These are phyloP conservation scores for Tetragonia tetragonoides DNA, from an alignment of 148 eudicot species.

Conservation along the genomic window DNA sequence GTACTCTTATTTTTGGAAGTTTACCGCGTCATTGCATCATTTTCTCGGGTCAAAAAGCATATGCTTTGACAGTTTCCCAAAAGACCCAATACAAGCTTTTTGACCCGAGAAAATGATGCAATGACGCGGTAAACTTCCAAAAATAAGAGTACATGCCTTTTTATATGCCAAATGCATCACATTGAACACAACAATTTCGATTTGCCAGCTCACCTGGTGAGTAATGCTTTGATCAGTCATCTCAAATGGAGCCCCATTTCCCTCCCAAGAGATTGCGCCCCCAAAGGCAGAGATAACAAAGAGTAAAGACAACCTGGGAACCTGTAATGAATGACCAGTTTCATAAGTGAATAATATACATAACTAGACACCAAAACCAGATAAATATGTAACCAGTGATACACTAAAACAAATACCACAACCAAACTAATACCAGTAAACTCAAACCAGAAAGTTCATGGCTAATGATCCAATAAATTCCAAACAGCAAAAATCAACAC, in stretches of 20 bases:
- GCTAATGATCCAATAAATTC: too few species aligned
- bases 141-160: background rate
- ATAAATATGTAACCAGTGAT: too few species aligned
- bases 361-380: too few species aligned
- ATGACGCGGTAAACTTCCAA: background rate
- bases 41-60: background rate
- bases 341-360: background rate
- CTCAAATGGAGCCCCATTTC: conserved; percentile 79
- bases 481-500: too few species aligned
- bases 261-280: conserved; percentile 93
- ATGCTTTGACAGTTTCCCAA: background rate
- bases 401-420: too few species aligned
- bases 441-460: too few species aligned
- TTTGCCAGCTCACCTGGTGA: conserved; percentile 55
- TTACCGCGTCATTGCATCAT: background rate
- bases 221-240: conserved; percentile 74
- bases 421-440: too few species aligned
- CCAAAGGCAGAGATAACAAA: conserved; percentile 94
- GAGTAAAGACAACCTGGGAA: conserved; percentile 83
- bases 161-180: background rate
- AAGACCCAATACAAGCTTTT: background rate
- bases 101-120: background rate
- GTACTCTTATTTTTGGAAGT: background rate
- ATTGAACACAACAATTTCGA: background rate
- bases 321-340: conserved; percentile 37